Conservation (phyloP, 345 rosid genomes). For the Geranium brycei region DNA sequence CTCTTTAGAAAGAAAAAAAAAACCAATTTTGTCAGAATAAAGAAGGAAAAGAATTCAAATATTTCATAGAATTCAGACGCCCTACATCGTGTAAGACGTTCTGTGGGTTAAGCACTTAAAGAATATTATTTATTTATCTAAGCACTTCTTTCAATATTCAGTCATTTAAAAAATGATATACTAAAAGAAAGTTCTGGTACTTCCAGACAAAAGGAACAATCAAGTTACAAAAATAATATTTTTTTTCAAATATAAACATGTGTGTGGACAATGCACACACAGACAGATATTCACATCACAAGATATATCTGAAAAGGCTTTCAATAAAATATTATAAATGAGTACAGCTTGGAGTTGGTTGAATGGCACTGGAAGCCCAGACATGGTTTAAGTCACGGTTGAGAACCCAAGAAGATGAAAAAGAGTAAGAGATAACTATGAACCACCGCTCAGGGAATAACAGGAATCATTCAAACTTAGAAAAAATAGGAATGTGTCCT, state of each 20-base stretch:
- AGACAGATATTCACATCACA: no score
- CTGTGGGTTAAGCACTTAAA: no score
- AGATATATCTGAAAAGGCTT: no score
- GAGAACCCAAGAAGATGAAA: neutral
- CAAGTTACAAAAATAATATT: neutral
- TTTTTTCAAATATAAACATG: no score
- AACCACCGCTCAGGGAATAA: neutral
- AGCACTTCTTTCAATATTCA: no score
- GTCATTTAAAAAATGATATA: no score
- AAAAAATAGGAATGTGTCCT: neutral
- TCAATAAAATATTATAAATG: no score
- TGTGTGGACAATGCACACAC: no score
- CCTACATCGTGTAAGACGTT: neutral
- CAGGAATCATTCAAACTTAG: neutral
- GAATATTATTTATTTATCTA: no score
- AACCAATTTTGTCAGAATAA: no score
- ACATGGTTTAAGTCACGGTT: neutral
- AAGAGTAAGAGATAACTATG: neutral
- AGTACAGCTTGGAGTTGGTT: neutral
- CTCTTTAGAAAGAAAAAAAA: conserved; percentile 38
- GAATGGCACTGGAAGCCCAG: neutral
- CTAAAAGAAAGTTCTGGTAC: neutral
- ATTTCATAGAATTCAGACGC: neutral
- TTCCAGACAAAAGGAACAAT: neutral
- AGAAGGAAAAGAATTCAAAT: no score